phyloP scores from a whole-genome alignment of 306 rosid species.

The Corylus heterophylla region DNA sequence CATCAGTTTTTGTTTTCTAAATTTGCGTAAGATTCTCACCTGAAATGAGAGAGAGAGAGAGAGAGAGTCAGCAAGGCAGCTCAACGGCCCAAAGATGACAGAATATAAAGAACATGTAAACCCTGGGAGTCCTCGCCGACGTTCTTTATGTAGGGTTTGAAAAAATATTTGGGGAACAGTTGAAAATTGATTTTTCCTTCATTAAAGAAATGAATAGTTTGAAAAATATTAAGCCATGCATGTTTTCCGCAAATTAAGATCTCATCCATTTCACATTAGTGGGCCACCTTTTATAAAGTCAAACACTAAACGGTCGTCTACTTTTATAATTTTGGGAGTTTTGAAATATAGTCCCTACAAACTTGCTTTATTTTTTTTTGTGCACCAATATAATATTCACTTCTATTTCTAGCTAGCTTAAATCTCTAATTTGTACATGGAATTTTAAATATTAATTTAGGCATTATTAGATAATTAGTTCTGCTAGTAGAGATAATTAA shows the following conservation, averaged over 20 bases:
- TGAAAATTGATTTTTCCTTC: neutral
- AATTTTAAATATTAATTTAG: too few species aligned
- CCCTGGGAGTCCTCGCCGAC: slow-evolving; percentile 30
- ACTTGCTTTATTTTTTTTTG: neutral
- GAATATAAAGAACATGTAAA: slow-evolving; percentile 14
- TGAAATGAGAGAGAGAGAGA: neutral
- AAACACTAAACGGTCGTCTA: slow-evolving; percentile 20
- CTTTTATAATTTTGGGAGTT: neutral
- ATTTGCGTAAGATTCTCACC: slow-evolving; percentile 1
- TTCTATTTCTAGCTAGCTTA: too few species aligned
- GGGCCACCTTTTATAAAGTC: slow-evolving; percentile 15
- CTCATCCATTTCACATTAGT: slow-evolving; percentile 1
- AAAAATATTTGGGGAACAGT: neutral
- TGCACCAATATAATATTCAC: neutral
- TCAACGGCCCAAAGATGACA: slow-evolving; percentile 23
- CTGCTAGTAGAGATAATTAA: too few species aligned
- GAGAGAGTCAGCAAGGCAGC: slow-evolving; percentile 18
- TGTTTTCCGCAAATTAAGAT: slow-evolving; percentile 22
- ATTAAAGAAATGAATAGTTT: neutral
- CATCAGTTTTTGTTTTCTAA: neutral
- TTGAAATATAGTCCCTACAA: neutral
- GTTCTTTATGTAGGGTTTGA: slow-evolving; percentile 9
- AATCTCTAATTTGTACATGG: too few species aligned
- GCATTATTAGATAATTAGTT: too few species aligned
- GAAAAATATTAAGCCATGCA: slow-evolving; percentile 8